Base-by-base conservation (phyloP, 495 filamentous ascomycete species). In the Penicillium argentinense region DNA sequence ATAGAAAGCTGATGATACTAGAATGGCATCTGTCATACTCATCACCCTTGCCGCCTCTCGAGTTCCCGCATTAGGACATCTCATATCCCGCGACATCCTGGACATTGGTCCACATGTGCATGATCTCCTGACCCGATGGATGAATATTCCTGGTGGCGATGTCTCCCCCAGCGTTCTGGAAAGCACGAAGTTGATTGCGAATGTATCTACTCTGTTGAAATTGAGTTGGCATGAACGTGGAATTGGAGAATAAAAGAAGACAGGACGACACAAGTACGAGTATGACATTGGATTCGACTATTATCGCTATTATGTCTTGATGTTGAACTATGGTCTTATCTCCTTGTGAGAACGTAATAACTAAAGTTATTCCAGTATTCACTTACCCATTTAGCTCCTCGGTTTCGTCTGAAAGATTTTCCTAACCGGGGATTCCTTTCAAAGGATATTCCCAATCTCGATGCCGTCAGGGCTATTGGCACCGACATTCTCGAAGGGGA, bases 181-280 rank as follows among this genome's bases (percentile, higher is more conserved):
- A 24, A 59, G 56, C 18, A 44, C 54, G 7, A 34, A 28, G 9
- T 23, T 54, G 9, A 59, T 59, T 46, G 51, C 24, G 3, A 53
- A 59, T 27, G 56, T 43, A 7, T 80, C 82, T 4, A 42, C 37
- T 14, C 28, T 49, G 21, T 36, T 49, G 29, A 41, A 34, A 9
- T 14, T 49, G 9, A 42, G 36, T 9, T 36, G 37, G 36, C 25
- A 49, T 27, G 37, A 49, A 19, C 14, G 13, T 26, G 26, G 38
- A 24, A 7, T 23, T 1, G 38, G 23, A 0, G 38, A 41, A 17
- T 41, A 41, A n/a, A 29, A 29, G 27, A 8, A 29, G 27, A 12
- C 27, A 9, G n/a, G n/a, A 11, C 11, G 13, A 16, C 1, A 33
- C 29, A 33, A 33, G 29, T 33, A 6, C n/a, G n/a, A n/a, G n/a